Evolutionary conservation across 371 early-diverging fungal genomes (phyloP).

Genomic region (Syncephalastrum monosporum): DNA sequence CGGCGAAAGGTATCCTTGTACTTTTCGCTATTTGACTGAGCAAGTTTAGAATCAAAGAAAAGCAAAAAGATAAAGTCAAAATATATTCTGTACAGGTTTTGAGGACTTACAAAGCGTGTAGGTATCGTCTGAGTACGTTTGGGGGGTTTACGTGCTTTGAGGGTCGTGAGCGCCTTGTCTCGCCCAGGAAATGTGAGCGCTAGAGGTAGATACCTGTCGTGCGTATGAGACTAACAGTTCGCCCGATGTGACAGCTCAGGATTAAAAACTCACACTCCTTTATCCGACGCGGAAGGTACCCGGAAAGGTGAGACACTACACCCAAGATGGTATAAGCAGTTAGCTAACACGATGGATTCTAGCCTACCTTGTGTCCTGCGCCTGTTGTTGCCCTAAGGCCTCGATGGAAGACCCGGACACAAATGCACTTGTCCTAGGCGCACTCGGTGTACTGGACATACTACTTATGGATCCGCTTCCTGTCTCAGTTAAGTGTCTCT

Average conservation of each 20-base stretch:
- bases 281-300: conserved; percentile 2
- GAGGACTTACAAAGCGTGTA: conserved; percentile 20
- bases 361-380: no score
- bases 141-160: conserved; percentile 11
- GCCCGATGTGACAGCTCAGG: not conserved
- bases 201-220: conserved; percentile 11
- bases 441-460: no score
- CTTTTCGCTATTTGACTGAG: conserved; percentile 30
- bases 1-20: conserved; percentile 50
- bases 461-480: no score
- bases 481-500: no score
- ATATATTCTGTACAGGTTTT: conserved; percentile 2
- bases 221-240: no score
- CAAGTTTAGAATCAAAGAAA: not conserved
- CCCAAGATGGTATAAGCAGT: no score
- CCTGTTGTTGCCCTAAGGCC: no score
- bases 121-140: conserved; percentile 16
- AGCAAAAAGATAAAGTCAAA: not conserved
- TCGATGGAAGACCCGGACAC: no score
- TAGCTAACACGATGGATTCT: no score
- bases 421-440: no score
- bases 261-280: conserved; percentile 14
- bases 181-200: conserved; percentile 16
- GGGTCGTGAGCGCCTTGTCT: conserved; percentile 9
- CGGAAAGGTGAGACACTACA: conserved; percentile 5